Evolutionary conservation across 768 basidiomycete species (phyloP).

Genomic region (Kwoniella sp.): DNA sequence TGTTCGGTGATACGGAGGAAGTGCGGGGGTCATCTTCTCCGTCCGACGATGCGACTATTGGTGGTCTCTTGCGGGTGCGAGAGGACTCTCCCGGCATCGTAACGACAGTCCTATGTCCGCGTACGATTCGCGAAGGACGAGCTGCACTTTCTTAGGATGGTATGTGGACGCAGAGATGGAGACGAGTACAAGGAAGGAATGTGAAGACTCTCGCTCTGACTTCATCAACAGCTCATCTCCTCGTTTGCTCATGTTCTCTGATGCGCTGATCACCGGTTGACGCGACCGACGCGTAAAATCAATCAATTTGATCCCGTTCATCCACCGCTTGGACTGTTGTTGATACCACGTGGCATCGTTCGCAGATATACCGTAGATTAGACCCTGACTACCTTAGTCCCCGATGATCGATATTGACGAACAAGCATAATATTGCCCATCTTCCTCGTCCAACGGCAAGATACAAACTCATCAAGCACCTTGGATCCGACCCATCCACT

Average conservation of each 20-base stretch:
- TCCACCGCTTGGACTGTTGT: too few species aligned
- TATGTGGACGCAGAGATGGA: too few species aligned
- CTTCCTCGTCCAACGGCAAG: not conserved
- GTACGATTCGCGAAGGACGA: not conserved
- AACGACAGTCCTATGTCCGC: not conserved
- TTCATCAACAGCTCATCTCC: not conserved
- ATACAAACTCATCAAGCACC: not conserved
- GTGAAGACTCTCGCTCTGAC: too few species aligned
- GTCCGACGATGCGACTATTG: constrained; percentile 24
- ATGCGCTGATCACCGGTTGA: not conserved
- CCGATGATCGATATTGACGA: too few species aligned
- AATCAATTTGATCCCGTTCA: constrained; percentile 6
- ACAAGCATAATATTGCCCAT: too few species aligned
- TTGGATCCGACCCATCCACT: not conserved
- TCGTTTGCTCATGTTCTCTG: not conserved
- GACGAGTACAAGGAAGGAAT: too few species aligned
- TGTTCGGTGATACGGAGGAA: constrained; percentile 13
- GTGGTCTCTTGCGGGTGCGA: constrained; percentile 14
- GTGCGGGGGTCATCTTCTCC: constrained; percentile 20
- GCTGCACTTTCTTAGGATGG: too few species aligned
- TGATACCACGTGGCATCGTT: constrained; percentile 10
- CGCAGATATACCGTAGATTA: too few species aligned
- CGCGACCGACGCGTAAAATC: not conserved
- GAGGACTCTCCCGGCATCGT: constrained; percentile 1
- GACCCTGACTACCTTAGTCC: not conserved